Percentiles rank a stretch among this genome's conserved stretches.
Conservation (phyloP, 805 yeast genomes). For the Candida parachauliodes region DNA sequence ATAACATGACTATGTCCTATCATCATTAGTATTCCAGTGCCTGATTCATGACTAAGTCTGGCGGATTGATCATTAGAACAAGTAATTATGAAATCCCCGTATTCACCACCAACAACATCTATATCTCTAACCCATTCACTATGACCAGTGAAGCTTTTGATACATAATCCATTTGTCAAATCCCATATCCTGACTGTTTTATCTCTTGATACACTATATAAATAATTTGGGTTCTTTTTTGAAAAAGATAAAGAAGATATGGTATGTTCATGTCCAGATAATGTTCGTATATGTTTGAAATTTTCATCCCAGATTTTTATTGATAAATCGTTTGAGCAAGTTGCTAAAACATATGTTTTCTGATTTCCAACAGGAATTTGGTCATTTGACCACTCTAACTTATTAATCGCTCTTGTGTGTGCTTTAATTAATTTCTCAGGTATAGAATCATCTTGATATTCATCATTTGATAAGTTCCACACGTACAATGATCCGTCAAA, state of each 20-base stretch:
- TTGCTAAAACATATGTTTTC: slow-evolving; percentile 34
- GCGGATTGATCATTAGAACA: slow-evolving; percentile 79
- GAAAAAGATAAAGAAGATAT: slow-evolving; percentile 63
- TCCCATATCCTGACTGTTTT: slow-evolving; percentile 64
- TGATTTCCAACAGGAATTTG: slow-evolving; percentile 19
- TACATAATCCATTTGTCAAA: slow-evolving; percentile 60
- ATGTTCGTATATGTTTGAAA: slow-evolving; percentile 53
- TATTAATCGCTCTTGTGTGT: slow-evolving; percentile 68
- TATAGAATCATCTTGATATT: slow-evolving; percentile 37
- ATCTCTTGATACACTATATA: slow-evolving; percentile 66
- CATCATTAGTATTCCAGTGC: slow-evolving; percentile 63
- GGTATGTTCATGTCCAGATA: slow-evolving; percentile 86
- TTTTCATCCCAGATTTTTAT: slow-evolving; percentile 71
- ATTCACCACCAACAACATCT: slow-evolving; percentile 31
- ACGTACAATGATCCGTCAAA: slow-evolving; percentile 68
- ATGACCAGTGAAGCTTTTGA: slow-evolving; percentile 69
- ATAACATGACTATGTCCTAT: slow-evolving; percentile 82
- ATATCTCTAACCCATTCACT: slow-evolving; percentile 83
- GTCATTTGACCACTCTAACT: slow-evolving; percentile 47
- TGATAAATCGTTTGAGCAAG: slow-evolving; percentile 50
- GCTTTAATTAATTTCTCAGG: slow-evolving; percentile 65
- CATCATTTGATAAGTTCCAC: slow-evolving; percentile 64
- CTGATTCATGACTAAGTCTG: slow-evolving; percentile 63
- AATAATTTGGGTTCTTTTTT: slow-evolving; percentile 38
- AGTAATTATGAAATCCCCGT: slow-evolving; percentile 59